Evolutionary conservation across 108 stramenopile genomes (phyloP).

Genomic region (Skeletonema grethae): DNA sequence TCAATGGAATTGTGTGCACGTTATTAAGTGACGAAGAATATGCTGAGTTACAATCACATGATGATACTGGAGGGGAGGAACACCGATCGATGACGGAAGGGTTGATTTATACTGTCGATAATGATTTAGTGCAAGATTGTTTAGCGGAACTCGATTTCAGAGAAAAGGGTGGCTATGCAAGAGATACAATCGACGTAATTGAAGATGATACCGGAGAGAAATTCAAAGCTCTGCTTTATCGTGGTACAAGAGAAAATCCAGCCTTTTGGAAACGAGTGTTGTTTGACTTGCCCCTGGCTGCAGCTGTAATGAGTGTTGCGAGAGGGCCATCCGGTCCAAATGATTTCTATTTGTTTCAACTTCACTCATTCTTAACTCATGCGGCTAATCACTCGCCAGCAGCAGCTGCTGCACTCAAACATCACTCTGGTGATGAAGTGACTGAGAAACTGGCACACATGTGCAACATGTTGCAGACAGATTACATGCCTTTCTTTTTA

Average conservation of each 20-base stretch:
- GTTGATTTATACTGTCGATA: constrained; percentile 69
- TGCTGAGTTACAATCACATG: constrained; percentile 14
- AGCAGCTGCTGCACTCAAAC: constrained; percentile 9
- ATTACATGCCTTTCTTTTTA: constrained; percentile 65
- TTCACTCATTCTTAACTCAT: constrained; percentile 60
- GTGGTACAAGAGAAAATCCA: constrained; percentile 85
- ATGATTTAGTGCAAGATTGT: constrained; percentile 68
- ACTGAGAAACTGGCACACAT: constrained; percentile 64
- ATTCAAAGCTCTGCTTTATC: constrained; percentile 73
- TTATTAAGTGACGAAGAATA: constrained; percentile 76
- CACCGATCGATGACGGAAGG: constrained; percentile 68
- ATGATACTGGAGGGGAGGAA: neutral
- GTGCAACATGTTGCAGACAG: constrained; percentile 51
- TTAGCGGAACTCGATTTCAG: constrained; percentile 88
- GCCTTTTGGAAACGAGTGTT: constrained; percentile 76
- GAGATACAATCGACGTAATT: constrained; percentile 80
- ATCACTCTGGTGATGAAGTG: constrained; percentile 37
- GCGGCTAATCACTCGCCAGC: constrained; percentile 16
- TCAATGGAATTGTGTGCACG: constrained; percentile 88
- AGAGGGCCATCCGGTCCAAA: constrained; percentile 73
- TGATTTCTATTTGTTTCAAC: constrained; percentile 59
- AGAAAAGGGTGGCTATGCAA: constrained; percentile 84
- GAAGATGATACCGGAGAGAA: constrained; percentile 69
- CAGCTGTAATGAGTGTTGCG: constrained; percentile 65
- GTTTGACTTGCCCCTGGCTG: constrained; percentile 67